Evolutionary conservation across 2,329 filamentous ascomycete species (phyloP), one percentile per base, ranked within the genome.

Genomic region (Bipolaris cookei): DNA sequence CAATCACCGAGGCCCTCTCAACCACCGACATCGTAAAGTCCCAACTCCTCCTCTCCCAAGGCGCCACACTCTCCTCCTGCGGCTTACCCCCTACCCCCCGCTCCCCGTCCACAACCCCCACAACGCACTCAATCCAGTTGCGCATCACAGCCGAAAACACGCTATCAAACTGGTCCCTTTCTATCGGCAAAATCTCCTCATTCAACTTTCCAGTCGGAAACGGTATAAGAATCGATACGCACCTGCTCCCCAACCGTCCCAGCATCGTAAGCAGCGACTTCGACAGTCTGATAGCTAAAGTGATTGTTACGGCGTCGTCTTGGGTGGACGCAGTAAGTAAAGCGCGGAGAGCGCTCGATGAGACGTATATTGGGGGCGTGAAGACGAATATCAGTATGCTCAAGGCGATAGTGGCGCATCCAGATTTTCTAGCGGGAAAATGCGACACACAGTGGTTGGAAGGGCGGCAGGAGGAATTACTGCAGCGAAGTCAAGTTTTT

Each of bases 381-480:
- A 83, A 83, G 62, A 88, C 86, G 0, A 88, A 86, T 56, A 62
- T 88, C 14, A 74, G 79, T 46, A 71, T 87, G 1, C 76, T 89
- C 0, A 75, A 79, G 37, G 84, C 81, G 0, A 84, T 88, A 14
- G 73, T 86, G 4, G 72, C 74, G 0, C 82, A 84, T 61, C 62
- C 73, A 1, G 80, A 82, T 39, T 88, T 89, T 61, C 51, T 76
- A 0, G 58, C 69, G 0, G 81, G 83, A 7, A 59, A 60, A 1
- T 82, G 81, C 55, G 82, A 86, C 61, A 87, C 84, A 0, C 80
- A 81, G 63, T 87, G 86, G 86, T 76, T 88, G 1, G 83, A 86
- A 67, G 61, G 66, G 16, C 79, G 82, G 25, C 77, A 87, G 2
- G 63, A 68, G 1, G 53, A 64, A 3, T 75, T 83, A 0, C 67